phyloP scores from a whole-genome alignment of 768 basidiomycete genomes.

The Russula earlei region DNA sequence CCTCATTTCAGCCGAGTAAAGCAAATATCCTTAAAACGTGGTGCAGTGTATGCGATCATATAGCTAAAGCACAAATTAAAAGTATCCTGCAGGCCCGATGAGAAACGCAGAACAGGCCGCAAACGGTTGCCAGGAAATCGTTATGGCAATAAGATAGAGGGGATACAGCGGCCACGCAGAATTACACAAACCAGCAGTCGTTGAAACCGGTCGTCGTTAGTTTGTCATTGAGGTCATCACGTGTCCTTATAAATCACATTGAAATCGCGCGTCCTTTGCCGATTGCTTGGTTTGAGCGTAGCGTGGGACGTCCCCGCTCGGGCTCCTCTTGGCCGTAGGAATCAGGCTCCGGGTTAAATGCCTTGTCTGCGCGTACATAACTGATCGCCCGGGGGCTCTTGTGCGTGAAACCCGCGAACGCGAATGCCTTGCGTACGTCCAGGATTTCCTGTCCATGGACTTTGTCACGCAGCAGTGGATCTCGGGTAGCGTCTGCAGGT shows the following conservation, averaged over 20 bases:
- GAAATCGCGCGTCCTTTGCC: constrained; percentile 78
- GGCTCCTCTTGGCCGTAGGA: constrained; percentile 37
- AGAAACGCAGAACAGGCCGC: neutral
- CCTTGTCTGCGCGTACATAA: constrained; percentile 67
- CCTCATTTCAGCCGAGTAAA: constrained; percentile 8
- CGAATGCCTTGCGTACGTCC: constrained; percentile 82
- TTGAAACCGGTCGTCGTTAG: constrained; percentile 7
- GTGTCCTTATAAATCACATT: constrained; percentile 39
- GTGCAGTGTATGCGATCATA: constrained; percentile 8
- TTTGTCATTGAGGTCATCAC: constrained; percentile 10
- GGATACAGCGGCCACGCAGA: constrained; percentile 4
- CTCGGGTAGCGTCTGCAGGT: constrained; percentile 74
- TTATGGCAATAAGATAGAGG: constrained; percentile 12
- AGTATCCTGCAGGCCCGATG: constrained; percentile 8
- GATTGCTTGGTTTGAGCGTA: constrained; percentile 51
- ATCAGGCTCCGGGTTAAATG: constrained; percentile 51
- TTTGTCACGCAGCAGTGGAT: constrained; percentile 80
- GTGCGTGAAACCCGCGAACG: constrained; percentile 88
- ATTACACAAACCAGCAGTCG: constrained; percentile 10
- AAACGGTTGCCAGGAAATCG: neutral
- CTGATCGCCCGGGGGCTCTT: constrained; percentile 75
- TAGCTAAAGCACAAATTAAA: neutral
- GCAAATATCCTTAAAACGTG: constrained; percentile 8
- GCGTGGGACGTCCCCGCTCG: constrained; percentile 54
- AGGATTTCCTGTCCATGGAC: constrained; percentile 80